These are phyloP conservation scores for Suillus subluteus DNA, from an alignment of 768 basidiomycete genomes.

Conservation along the genomic window DNA sequence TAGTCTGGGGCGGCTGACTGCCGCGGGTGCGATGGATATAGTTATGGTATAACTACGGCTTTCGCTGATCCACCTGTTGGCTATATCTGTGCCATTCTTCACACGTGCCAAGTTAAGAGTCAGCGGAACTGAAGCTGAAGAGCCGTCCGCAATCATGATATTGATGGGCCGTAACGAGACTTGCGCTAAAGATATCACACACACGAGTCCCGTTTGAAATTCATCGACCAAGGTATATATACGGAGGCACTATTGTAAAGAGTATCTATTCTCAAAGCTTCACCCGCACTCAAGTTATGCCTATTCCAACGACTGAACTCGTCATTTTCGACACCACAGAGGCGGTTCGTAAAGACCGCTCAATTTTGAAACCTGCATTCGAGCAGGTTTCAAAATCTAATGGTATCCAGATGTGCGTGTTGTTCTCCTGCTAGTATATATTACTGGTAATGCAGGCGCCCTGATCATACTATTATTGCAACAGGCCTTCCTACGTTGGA, in stretches of 20 bases:
- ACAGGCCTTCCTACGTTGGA: constrained; percentile 26
- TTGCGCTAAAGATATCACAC: neutral
- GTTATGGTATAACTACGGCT: neutral
- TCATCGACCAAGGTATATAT: neutral
- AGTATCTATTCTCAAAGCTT: neutral
- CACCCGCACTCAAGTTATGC: constrained; percentile 6
- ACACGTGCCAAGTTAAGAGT: neutral
- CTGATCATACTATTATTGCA: neutral
- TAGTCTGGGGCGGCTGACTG: neutral
- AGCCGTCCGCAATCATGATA: no score
- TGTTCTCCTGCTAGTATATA: neutral
- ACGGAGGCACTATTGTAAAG: neutral
- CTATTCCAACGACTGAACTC: constrained; percentile 26
- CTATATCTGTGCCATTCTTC: neutral
- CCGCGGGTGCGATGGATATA: neutral
- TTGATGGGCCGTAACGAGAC: no score
- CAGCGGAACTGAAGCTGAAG: no score
- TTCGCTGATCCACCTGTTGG: neutral
- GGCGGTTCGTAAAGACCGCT: constrained; percentile 13
- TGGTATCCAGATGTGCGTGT: constrained; percentile 21
- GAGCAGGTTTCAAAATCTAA: constrained; percentile 14
- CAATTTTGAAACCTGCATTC: constrained; percentile 10
- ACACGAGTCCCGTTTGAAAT: neutral
- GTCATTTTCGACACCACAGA: constrained; percentile 23
- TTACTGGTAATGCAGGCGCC: neutral